Evolutionary conservation across 805 yeast genomes (phyloP).

Genomic region (Vanderwaltozyma yarrowii): DNA sequence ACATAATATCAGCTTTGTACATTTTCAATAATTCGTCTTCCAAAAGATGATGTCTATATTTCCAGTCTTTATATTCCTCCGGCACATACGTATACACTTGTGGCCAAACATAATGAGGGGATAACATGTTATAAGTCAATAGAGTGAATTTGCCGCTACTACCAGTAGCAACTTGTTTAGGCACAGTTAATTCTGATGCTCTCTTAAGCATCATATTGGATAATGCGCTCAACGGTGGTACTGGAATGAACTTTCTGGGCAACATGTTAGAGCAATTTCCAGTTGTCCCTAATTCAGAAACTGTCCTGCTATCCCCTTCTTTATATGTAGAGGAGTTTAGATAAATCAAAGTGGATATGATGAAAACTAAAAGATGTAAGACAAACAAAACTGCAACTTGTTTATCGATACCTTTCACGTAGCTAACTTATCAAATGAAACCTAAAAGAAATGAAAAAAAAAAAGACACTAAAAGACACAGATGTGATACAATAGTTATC

Average conservation of each 20-base stretch:
- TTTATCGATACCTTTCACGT: too few relatives aligned
- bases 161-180: background rate
- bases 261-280: background rate
- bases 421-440: too few relatives aligned
- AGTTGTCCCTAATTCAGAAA: too few relatives aligned
- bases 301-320: too few relatives aligned
- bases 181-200: background rate
- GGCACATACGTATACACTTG: conserved; percentile 44
- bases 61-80: conserved; percentile 38
- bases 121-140: conserved; percentile 38
- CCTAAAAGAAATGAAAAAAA: too few relatives aligned
- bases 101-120: conserved; percentile 51
- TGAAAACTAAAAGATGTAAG: background rate
- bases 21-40: conserved; percentile 27
- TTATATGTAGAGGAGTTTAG: background rate
- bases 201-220: background rate
- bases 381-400: background rate
- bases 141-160: conserved; percentile 19
- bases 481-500: too few relatives aligned
- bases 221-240: background rate
- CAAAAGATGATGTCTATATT: conserved; percentile 36
- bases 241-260: conserved; percentile 2
- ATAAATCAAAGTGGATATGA: background rate
- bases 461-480: too few relatives aligned
- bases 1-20: conserved; percentile 45